Evolutionary conservation across 2,329 filamentous ascomycete species (phyloP).

Genomic region (Pseudogymnoascus sp.): DNA sequence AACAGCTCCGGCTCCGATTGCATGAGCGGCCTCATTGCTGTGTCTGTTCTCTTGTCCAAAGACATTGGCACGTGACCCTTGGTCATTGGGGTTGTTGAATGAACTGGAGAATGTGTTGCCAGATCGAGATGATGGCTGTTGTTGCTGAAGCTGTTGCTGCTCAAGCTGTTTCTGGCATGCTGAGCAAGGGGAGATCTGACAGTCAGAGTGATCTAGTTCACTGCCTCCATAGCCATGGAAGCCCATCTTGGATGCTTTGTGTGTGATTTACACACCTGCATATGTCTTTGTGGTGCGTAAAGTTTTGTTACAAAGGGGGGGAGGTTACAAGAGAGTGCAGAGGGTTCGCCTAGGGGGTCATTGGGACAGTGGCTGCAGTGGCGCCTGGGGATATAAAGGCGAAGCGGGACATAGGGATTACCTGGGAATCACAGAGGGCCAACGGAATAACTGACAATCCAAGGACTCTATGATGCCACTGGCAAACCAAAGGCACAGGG

Average conservation of each 20-base stretch:
- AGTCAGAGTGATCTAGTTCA: not conserved
- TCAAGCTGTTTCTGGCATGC: not conserved
- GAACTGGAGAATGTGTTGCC: not conserved
- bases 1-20: not conserved
- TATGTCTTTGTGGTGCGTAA: not conserved
- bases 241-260: not conserved
- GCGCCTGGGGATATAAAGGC: not conserved
- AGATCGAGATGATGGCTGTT: not conserved
- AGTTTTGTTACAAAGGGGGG: not conserved
- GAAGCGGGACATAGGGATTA: not conserved
- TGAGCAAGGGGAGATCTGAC: not conserved
- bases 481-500: not conserved
- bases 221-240: constrained; percentile 4
- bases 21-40: not conserved
- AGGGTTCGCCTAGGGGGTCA: not conserved
- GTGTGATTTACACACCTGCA: not conserved
- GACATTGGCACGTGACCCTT: not conserved
- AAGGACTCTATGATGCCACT: not conserved
- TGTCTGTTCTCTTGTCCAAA: not conserved
- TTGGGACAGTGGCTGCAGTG: not conserved
- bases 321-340: not conserved
- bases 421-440: not conserved
- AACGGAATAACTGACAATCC: not conserved
- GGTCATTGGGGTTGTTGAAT: not conserved
- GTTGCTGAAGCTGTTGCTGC: not conserved